Base-by-base conservation (phyloP, 257 asterid genomes). In the Ajuga chamaepitys region DNA sequence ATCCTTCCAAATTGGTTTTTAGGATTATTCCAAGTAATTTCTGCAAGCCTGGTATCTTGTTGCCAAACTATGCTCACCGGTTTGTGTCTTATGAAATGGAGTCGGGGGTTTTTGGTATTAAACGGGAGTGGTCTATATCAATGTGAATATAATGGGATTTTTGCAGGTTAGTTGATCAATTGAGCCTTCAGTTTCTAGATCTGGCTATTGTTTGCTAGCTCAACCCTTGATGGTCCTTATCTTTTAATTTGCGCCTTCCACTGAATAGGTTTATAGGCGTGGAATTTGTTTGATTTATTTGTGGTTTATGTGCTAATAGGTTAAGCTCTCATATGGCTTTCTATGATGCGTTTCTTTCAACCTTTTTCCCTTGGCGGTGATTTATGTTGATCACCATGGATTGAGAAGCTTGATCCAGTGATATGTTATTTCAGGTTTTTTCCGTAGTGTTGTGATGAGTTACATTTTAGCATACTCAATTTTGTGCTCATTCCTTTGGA, bases 1-100 rank as follows among this genome's bases (percentile, higher is more conserved):
- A 22, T 41, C 45, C 53, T 9, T 45, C 46, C 35, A 50, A 35
- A 35, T 52, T 54, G 62, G 64, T 74, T 20, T 66, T 67, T 18
- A 14, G 13, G 4, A 30, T 30, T 30, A 8, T 46, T 28, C 25
- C 37, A 17, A 16, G 44, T 14, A 40, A 34, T 11, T 13, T 25
- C 10, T 12, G 30, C 16, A 42, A 21, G 10, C 26, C 42, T 42
- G 28, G 16, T 34, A 24, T 63, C 30, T 25, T 21, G 16, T 22
- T 68, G 74, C 63, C 41, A 45, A 65, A 59, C 58, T 9, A 28
- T 28, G 38, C 16, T 38, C 25, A 8, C n/a, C 59, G 0, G 10
- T 51, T 58, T 56, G 47, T 51, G 26, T 48, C 34, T 59, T 0
- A 25, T 24, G 56, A 58, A 16, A 41, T 34, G 41, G 46, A 34